Conservation (phyloP, 2,329 filamentous ascomycete genomes). For the Coniochaeta hoffmannii region DNA sequence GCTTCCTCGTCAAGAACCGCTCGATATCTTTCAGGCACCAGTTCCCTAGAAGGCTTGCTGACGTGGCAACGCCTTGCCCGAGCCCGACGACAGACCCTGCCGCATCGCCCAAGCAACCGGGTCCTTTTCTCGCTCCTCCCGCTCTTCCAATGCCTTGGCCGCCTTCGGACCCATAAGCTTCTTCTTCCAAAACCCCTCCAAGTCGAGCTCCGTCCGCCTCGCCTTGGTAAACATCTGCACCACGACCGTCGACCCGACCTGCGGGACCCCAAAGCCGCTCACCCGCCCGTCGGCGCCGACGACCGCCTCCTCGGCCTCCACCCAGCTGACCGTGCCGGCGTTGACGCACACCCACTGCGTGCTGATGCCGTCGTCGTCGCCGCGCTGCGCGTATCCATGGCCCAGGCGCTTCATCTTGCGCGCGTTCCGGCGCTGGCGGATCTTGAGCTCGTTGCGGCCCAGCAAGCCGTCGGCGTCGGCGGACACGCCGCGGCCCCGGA, state of each 20-base stretch:
- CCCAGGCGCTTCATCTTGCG: conserved; percentile 77
- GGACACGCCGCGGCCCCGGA: conserved; percentile 64
- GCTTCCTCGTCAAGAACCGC: not conserved
- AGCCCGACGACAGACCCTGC: not conserved
- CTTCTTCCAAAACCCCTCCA: conserved; percentile 45
- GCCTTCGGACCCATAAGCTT: not conserved
- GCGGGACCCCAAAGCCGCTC: conserved; percentile 65
- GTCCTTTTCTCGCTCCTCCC: not conserved
- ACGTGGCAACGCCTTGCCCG: not conserved
- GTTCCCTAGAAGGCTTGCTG: not conserved
- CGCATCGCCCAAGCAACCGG: conserved; percentile 22
- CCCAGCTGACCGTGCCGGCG: conserved; percentile 61
- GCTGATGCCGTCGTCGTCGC: conserved; percentile 74
- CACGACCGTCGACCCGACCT: conserved; percentile 43
- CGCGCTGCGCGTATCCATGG: conserved; percentile 55
- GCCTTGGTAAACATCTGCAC: conserved; percentile 51
- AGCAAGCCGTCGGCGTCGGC: conserved; percentile 83
- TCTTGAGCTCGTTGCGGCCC: conserved; percentile 84
- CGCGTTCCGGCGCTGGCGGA: conserved; percentile 72
- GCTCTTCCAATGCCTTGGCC: not conserved
- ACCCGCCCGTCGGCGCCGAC: conserved; percentile 48
- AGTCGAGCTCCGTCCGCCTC: conserved; percentile 41
- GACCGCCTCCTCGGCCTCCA: conserved; percentile 34
- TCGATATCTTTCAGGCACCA: not conserved
- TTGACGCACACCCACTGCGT: conserved; percentile 98